Percentiles rank a stretch among this genome's conserved stretches.
These are phyloP conservation scores for Fusarium incarnatum DNA, from an alignment of 2,329 filamentous ascomycete genomes.

Conservation along the genomic window DNA sequence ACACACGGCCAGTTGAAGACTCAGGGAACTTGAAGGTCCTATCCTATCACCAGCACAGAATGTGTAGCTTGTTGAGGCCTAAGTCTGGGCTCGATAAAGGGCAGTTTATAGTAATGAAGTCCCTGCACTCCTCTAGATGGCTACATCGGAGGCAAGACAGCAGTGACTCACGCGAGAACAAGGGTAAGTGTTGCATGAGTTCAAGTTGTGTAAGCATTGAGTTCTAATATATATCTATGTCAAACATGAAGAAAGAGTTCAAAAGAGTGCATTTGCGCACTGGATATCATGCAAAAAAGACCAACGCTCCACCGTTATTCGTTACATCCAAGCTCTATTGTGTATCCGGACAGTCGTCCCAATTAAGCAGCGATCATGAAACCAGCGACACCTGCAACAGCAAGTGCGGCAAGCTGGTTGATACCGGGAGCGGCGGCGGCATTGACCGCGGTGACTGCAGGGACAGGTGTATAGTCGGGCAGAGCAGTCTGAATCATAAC, in stretches of 20 bases:
- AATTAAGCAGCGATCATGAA: conserved; percentile 19
- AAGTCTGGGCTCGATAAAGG: no score
- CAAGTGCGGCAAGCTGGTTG: conserved; percentile 9
- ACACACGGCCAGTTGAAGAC: no score
- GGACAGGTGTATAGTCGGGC: not conserved
- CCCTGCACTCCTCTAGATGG: no score
- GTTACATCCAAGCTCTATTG: not conserved
- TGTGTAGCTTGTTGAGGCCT: no score
- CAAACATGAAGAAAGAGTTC: not conserved
- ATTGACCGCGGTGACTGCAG: not conserved
- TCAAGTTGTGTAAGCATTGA: not conserved
- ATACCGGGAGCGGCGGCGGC: conserved; percentile 3
- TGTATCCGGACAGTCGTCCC: not conserved
- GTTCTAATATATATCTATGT: not conserved
- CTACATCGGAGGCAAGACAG: no score
- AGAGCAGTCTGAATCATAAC: conserved; percentile 15
- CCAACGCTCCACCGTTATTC: not conserved
- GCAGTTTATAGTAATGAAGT: no score
- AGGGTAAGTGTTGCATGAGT: no score
- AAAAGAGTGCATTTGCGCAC: not conserved
- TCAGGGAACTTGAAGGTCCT: no score
- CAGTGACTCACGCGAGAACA: no score
- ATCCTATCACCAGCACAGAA: no score
- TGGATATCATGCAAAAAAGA: conserved; percentile 26
- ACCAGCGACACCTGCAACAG: conserved; percentile 17